A percentile compares a stretch with the other conserved stretches of the same genome.
phyloP scores from a whole-genome alignment of 331 rosid genomes.

The Rosa hybrid region DNA sequence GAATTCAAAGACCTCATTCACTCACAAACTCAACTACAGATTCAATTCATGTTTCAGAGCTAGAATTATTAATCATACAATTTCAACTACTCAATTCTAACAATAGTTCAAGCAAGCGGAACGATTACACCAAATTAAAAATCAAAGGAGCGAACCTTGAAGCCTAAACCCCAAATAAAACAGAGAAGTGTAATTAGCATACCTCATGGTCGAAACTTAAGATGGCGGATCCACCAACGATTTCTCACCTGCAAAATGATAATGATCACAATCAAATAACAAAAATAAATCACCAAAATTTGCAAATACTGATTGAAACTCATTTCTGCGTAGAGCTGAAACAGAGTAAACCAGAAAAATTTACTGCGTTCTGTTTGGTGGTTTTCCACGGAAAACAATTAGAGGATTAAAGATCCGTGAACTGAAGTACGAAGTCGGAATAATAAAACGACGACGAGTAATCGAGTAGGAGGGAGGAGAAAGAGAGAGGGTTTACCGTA shows the following conservation, averaged over 20 bases:
- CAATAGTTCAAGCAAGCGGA: neutral
- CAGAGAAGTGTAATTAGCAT: neutral
- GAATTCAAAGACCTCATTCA: neutral
- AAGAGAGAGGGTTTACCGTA: conserved; percentile 25
- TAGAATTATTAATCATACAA: neutral
- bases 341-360: neutral
- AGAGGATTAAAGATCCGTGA: neutral
- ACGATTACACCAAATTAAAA: neutral
- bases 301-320: neutral
- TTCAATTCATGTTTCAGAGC: neutral
- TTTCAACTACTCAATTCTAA: neutral
- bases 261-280: too few relatives aligned
- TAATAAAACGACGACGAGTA: neutral
- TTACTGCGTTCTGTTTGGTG: neutral
- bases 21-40: neutral
- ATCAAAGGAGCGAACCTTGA: neutral
- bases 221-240: conserved; percentile 15
- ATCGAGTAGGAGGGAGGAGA: too few relatives aligned
- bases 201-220: conserved; percentile 58
- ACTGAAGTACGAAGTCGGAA: neutral
- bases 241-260: conserved; percentile 27
- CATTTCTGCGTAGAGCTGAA: neutral
- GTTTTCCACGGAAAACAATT: conserved; percentile 17
- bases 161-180: neutral
- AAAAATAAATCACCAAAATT: neutral